Percentiles rank a stretch among this genome's conserved stretches.
These are phyloP conservation scores for Candida koratica DNA, from an alignment of 805 yeast species.

Conservation along the genomic window DNA sequence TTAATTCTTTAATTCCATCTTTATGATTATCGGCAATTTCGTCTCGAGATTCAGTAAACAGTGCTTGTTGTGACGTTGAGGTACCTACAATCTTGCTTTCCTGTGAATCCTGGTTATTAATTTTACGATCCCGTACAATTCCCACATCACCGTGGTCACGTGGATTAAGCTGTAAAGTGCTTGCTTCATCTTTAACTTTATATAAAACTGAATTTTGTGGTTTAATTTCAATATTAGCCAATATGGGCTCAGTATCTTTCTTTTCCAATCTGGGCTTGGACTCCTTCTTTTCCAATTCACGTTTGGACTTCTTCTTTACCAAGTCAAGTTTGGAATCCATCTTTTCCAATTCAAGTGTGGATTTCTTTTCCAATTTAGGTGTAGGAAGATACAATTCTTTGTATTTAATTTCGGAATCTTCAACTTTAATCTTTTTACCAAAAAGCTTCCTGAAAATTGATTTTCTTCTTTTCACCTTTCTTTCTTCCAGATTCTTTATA, in stretches of 20 bases:
- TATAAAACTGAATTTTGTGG: too few relatives aligned
- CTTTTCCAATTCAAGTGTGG: slow-evolving; percentile 2
- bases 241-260: slow-evolving; percentile 9
- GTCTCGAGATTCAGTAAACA: slow-evolving; percentile 1
- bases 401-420: slow-evolving; percentile 8
- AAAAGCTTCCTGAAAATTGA: slow-evolving; percentile 13
- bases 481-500: background rate
- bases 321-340: too few relatives aligned
- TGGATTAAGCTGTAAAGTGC: slow-evolving; percentile 2
- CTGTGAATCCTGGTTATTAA: background rate
- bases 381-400: slow-evolving; percentile 14
- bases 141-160: slow-evolving; percentile 5
- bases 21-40: too few relatives aligned
- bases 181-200: slow-evolving; percentile 6
- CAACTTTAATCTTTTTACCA: slow-evolving; percentile 8
- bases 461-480: slow-evolving; percentile 8
- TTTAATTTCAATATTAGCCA: slow-evolving; percentile 4
- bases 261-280: too few relatives aligned
- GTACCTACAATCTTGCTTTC: slow-evolving; percentile 3
- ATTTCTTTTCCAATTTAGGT: slow-evolving; percentile 11
- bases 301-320: slow-evolving; percentile 5
- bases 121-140: slow-evolving; percentile 4
- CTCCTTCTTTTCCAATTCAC: slow-evolving; percentile 3
- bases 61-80: slow-evolving; percentile 4
- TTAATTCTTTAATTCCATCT: too few relatives aligned